Evolutionary conservation across 306 rosid species (phyloP), one percentile per base, ranked within the genome.

Genomic region (Sesbania bispinosa): DNA sequence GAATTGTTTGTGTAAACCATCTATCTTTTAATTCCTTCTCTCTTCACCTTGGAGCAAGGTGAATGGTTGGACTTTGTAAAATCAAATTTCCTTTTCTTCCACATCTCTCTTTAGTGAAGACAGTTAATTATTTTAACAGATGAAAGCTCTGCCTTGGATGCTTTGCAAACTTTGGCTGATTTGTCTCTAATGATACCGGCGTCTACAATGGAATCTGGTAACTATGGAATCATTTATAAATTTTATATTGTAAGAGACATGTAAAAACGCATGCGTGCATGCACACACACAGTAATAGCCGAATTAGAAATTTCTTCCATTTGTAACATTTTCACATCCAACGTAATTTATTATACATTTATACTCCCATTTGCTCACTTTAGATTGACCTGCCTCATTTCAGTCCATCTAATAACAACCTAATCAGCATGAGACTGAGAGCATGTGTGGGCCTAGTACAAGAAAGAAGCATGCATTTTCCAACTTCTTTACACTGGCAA

Each of bases 81-180:
- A 30, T 20, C 39, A 5, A 69, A 60, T 77, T 26, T 43, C 7
- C 36, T 46, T 55, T 57, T 47, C 30, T 18, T 52, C 48, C 50
- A 20, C 1, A 9, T 58, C 18, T 26, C 51, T 50, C 35, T 51
- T 19, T 46, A 29, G 42, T 67, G 53, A 59, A 58, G 18, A 6
- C 39, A 30, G 50, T 50, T 14, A 32, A 42, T 59, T 39, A 10
- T 67, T 64, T 61, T 47, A 36, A 62, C 67, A 86, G 97, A 85
- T 76, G 80, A 78, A 69, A 81, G 80, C 70, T 53, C 86, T 72
- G 81, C 71, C 43, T 75, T 85, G 78, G 85, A 90, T 90, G 95
- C 92, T 71, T 66, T 90, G 77, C 92, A 81, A 45, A 80, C 85
- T 47, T 76, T 90, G 87, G 97, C 90, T 65, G 85, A 88, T 78